Base-by-base conservation (phyloP, 2,329 filamentous ascomycete species). In the Fusarium oligoseptatum region DNA sequence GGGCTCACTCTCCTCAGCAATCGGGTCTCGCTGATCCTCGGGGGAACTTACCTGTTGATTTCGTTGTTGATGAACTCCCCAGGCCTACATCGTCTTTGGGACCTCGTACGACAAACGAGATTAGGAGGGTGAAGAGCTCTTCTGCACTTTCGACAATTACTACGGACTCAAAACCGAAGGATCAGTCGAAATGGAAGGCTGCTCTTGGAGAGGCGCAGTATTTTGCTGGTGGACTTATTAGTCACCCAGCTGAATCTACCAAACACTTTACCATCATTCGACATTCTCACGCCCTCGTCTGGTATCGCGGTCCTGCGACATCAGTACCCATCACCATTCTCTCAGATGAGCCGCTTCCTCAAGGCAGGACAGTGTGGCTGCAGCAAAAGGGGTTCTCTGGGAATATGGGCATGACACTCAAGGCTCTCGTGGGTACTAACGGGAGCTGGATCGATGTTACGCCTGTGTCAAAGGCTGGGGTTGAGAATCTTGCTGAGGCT, bases 301-400 rank as follows among this genome's bases (percentile, higher is more conserved):
- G 91, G 82, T 94, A 93, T 78, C 88, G 88, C 36, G 92, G 92
- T 0, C 87, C 89, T 2, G 85, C 86, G 4, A 94, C 92, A 0
- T 90, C 88, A 9, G 85, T 94, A 6, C 85, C 89, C 4, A 85
- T 94, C 43, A 92, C 91, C 2, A 86, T 94, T 56, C 91, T 94
- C 76, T 88, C 87, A 0, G 88, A 92, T 71, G 81, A 83, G 2
- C 86, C 88, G 0, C 79, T 94, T 0, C 90, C 92, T 0, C 64
- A 82, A 0, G 86, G 88, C 27, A 87, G 92, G 8, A 90, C 89
- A 0, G 79, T 94, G 15, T 94, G 91, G 90, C 83, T 94, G 29
- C 92, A 94, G 82, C 87, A 87, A 68, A 92, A 91, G 73, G 92
- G 92, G 3, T 93, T 86, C 83, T 91, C 90, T 0, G 92, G 92